Evolutionary conservation across 2,329 filamentous ascomycete species (phyloP).

Genomic region (Ramichloridium luteum): DNA sequence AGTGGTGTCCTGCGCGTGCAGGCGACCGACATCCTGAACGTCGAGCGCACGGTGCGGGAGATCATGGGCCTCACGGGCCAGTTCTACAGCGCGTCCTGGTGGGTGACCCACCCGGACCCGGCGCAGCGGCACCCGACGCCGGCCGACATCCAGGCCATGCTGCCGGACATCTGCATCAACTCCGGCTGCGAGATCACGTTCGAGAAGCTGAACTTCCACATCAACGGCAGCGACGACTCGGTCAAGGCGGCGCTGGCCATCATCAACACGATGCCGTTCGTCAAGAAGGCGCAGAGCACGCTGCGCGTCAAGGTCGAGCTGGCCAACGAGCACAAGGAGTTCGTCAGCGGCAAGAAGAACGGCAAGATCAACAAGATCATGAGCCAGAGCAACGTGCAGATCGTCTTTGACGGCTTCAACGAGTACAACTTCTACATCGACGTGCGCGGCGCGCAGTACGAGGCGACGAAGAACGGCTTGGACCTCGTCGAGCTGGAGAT

Average conservation of each 20-base stretch:
- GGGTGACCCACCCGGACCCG: conserved; percentile 67
- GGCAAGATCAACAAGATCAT: conserved; percentile 99
- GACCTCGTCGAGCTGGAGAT: conserved; percentile 96
- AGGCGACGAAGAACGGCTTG: conserved; percentile 85
- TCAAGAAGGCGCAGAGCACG: conserved; percentile 75
- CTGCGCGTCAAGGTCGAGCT: conserved; percentile 98
- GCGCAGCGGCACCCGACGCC: conserved; percentile 48
- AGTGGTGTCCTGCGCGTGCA: conserved; percentile 79
- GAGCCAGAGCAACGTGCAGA: conserved; percentile 98
- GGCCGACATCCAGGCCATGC: conserved; percentile 72
- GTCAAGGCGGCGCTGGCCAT: conserved; percentile 93
- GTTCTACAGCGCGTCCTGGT: conserved; percentile 96
- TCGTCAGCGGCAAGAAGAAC: conserved; percentile 98
- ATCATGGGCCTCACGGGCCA: conserved; percentile 93
- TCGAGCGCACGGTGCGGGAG: conserved; percentile 88
- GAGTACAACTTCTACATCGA: conserved; percentile 99
- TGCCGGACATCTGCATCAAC: conserved; percentile 90
- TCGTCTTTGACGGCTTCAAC: conserved; percentile 97
- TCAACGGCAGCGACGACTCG: conserved; percentile 90
- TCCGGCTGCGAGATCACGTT: conserved; percentile 91
- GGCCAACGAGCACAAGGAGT: conserved; percentile 98
- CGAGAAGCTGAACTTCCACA: conserved; percentile 84
- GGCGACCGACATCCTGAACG: conserved; percentile 82
- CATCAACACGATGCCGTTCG: conserved; percentile 82
- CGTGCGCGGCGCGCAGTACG: conserved; percentile 82